These are phyloP conservation scores for Claviceps pazoutovae DNA, from an alignment of 2,329 filamentous ascomycete species.

Conservation along the genomic window DNA sequence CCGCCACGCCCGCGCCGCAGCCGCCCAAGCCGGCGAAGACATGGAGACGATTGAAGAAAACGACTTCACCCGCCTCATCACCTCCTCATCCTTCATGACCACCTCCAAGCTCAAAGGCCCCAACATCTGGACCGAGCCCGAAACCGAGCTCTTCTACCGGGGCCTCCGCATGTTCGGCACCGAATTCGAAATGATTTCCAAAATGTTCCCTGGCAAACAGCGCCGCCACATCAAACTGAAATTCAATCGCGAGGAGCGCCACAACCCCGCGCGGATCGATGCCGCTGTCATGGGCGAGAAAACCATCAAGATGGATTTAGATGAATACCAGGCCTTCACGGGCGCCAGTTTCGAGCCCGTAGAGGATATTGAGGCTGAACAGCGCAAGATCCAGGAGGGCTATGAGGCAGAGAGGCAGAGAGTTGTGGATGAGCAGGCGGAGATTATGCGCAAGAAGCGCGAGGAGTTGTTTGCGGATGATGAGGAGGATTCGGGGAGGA, in stretches of 20 bases:
- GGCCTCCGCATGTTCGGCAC: slow-evolving; percentile 66
- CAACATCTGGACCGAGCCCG: slow-evolving; percentile 55
- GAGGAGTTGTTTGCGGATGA: slow-evolving; percentile 35
- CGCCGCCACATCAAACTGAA: slow-evolving; percentile 68
- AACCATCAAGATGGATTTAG: slow-evolving; percentile 42
- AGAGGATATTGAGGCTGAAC: slow-evolving; percentile 42
- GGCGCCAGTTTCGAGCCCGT: slow-evolving; percentile 40
- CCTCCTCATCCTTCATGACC: slow-evolving; percentile 50
- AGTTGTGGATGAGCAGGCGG: slow-evolving; percentile 31
- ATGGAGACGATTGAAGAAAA: slow-evolving; percentile 60
- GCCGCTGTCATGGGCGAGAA: slow-evolving; percentile 48
- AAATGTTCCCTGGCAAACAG: slow-evolving; percentile 59
- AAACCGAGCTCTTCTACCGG: slow-evolving; percentile 64
- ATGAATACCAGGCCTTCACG: slow-evolving; percentile 43
- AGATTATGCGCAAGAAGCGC: slow-evolving; percentile 31
- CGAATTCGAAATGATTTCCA: slow-evolving; percentile 67
- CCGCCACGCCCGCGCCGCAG: slow-evolving; percentile 47
- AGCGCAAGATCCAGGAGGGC: slow-evolving; percentile 30
- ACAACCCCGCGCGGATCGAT: slow-evolving; percentile 49
- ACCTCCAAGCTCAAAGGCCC: slow-evolving; percentile 47
- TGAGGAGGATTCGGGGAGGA: slow-evolving; percentile 15
- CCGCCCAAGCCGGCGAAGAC: slow-evolving; percentile 32
- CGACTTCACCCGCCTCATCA: slow-evolving; percentile 61
- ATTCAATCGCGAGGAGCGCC: slow-evolving; percentile 65
- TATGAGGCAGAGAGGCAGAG: slow-evolving; percentile 30